Percentiles rank a stretch among this genome's conserved stretches.
Evolutionary conservation across 495 filamentous ascomycete genomes (phyloP).

Genomic region (Neurospora sp.): DNA sequence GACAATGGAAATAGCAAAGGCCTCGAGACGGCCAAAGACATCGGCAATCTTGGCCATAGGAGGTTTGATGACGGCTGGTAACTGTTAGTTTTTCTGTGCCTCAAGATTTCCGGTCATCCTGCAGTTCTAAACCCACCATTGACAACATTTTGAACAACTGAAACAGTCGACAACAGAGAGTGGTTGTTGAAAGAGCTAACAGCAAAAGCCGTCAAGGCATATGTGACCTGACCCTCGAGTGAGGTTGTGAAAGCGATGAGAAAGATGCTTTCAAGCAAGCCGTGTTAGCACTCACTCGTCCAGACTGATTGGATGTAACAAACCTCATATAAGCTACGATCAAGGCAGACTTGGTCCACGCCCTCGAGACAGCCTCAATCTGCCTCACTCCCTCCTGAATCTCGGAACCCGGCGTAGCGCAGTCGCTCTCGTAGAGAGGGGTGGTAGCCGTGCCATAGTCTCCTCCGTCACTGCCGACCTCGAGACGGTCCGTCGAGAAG

Average conservation of each 20-base stretch:
- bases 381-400: slow-evolving; percentile 33
- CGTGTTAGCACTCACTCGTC: background rate
- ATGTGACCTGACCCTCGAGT: slow-evolving; percentile 37
- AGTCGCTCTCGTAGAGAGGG: background rate
- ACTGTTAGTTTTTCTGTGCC: background rate
- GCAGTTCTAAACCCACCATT: slow-evolving; percentile 23
- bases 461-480: background rate
- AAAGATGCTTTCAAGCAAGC: slow-evolving; percentile 15
- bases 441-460: background rate
- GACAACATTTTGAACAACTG: slow-evolving; percentile 43
- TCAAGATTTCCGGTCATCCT: background rate
- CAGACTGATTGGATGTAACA: background rate
- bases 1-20: slow-evolving; percentile 24
- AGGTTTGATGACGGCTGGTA: slow-evolving; percentile 30
- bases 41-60: slow-evolving; percentile 35
- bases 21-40: slow-evolving; percentile 33
- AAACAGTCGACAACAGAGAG: slow-evolving; percentile 47
- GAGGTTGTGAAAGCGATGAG: slow-evolving; percentile 38
- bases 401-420: slow-evolving; percentile 1
- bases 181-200: slow-evolving; percentile 48
- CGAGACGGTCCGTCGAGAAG: background rate
- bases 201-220: slow-evolving; percentile 34
- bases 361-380: slow-evolving; percentile 36
- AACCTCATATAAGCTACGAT: slow-evolving; percentile 37
- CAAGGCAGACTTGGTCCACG: slow-evolving; percentile 37